Evolutionary conservation across 441 rosid genomes (phyloP).

Genomic region (Populus hybrid): DNA sequence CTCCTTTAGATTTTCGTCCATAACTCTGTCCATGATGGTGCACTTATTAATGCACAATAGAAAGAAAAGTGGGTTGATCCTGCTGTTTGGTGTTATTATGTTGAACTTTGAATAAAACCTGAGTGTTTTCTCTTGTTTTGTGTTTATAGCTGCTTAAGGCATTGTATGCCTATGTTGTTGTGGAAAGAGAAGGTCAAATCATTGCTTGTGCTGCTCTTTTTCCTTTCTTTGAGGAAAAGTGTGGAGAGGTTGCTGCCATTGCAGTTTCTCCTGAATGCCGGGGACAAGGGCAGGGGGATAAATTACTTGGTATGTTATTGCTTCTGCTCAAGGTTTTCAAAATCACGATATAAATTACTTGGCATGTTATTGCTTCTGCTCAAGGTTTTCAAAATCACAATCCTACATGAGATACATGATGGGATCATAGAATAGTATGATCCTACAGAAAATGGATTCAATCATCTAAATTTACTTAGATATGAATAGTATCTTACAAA

Average conservation of each 20-base stretch:
- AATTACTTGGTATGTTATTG: constrained; percentile 66
- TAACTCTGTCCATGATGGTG: background rate
- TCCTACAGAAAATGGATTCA: background rate
- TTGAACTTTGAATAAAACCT: constrained; percentile 4
- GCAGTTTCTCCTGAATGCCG: constrained; percentile 91
- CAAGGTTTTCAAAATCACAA: background rate
- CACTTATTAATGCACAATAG: background rate
- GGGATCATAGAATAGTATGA: background rate
- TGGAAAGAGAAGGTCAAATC: constrained; percentile 94
- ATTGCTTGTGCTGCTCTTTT: constrained; percentile 94
- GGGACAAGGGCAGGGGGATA: constrained; percentile 97
- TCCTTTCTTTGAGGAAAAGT: constrained; percentile 71
- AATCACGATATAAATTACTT: constrained; percentile 49
- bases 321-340: background rate
- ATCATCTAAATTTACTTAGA: background rate
- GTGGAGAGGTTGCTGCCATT: constrained; percentile 90
- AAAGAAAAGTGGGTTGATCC: background rate
- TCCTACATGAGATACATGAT: background rate
- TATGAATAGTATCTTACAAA: background rate
- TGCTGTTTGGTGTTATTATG: background rate
- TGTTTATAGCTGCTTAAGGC: constrained; percentile 52
- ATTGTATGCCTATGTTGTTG: constrained; percentile 64
- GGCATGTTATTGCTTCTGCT: constrained; percentile 38
- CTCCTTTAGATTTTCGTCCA: background rate
- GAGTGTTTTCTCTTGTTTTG: constrained; percentile 12